Evolutionary conservation across 2,329 filamentous ascomycete genomes (phyloP).

Genomic region (Aureobasidium subglaciale): DNA sequence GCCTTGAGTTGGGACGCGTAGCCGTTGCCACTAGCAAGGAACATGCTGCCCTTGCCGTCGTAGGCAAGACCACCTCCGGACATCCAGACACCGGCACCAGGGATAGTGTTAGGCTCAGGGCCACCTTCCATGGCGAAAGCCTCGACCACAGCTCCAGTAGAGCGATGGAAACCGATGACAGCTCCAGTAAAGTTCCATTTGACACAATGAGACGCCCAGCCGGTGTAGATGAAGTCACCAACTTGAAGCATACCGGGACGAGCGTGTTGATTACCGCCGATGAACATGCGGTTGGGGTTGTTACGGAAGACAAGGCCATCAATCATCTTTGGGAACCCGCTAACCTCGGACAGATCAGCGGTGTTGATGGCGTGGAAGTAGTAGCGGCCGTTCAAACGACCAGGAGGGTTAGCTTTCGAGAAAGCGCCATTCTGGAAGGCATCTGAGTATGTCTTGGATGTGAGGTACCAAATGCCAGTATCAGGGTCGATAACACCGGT

Average conservation of each 20-base stretch:
- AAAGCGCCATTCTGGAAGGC: slow-evolving; percentile 28
- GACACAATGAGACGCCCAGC: slow-evolving; percentile 46
- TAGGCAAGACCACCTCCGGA: slow-evolving; percentile 42
- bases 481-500: slow-evolving; percentile 47
- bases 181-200: slow-evolving; percentile 47
- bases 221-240: slow-evolving; percentile 43
- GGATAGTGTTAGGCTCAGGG: slow-evolving; percentile 31
- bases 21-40: slow-evolving; percentile 44
- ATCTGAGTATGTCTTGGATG: slow-evolving; percentile 42
- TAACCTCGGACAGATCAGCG: slow-evolving; percentile 36
- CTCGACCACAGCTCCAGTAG: slow-evolving; percentile 38
- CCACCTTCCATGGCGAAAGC: slow-evolving; percentile 39
- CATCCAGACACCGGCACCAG: slow-evolving; percentile 45
- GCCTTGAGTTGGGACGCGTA: slow-evolving; percentile 39
- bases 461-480: slow-evolving; percentile 45
- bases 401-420: slow-evolving; percentile 26
- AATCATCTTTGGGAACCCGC: slow-evolving; percentile 34
- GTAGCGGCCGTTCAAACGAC: slow-evolving; percentile 37
- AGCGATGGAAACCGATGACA: slow-evolving; percentile 44
- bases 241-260: slow-evolving; percentile 41
- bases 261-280: slow-evolving; percentile 43
- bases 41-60: slow-evolving; percentile 42
- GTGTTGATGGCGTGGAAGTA: slow-evolving; percentile 41
- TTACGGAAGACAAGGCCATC: slow-evolving; percentile 41
- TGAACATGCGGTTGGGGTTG: slow-evolving; percentile 40